phyloP scores from a whole-genome alignment of 352 stramenopile genomes.

The Phytophthora pistaciae region DNA sequence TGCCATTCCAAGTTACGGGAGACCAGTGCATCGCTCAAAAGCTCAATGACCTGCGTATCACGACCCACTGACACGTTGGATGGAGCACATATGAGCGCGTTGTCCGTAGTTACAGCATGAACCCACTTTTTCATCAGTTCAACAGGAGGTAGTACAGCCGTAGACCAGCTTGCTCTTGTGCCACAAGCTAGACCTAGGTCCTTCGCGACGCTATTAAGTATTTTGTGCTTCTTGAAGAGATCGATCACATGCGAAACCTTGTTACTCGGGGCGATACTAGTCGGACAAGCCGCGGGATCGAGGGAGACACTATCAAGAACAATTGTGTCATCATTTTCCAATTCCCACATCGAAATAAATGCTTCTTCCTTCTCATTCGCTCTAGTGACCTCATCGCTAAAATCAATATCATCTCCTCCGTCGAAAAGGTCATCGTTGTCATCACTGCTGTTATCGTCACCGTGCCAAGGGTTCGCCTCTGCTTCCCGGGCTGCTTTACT shows the following conservation, averaged over 20 bases:
- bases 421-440: conserved; percentile 3
- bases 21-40: background rate
- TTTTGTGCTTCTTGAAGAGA: no score
- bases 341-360: background rate
- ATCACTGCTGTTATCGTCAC: background rate
- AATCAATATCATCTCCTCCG: background rate
- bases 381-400: background rate
- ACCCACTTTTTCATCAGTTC: conserved; percentile 7
- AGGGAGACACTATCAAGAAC: background rate
- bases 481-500: background rate
- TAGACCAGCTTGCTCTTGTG: background rate
- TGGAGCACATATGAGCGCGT: background rate
- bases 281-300: no score
- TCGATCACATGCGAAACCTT: no score
- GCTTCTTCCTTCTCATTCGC: background rate
- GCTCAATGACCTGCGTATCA: conserved; percentile 5
- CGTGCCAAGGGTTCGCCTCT: background rate
- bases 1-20: conserved; percentile 2
- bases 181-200: background rate
- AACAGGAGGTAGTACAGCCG: background rate
- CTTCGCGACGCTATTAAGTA: no score
- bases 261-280: no score
- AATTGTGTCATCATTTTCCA: background rate
- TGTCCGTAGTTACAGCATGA: background rate
- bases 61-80: background rate